Evolutionary conservation across 2,329 filamentous ascomycete genomes (phyloP).

Genomic region (Xylariaceae sp.): DNA sequence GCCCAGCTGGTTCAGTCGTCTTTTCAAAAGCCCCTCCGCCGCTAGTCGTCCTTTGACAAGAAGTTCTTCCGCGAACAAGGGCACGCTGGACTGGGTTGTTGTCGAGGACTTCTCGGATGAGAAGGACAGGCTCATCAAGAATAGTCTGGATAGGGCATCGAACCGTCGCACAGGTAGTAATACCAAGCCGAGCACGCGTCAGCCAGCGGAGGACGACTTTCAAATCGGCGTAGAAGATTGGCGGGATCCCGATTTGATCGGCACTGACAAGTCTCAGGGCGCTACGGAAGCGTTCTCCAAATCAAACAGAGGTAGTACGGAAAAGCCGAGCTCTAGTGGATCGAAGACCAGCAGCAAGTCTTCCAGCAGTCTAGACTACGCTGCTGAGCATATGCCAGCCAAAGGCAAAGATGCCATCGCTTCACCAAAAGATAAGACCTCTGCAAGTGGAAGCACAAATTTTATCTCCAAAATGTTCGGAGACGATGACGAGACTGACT

Average conservation of each 20-base stretch:
- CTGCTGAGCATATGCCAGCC: constrained; percentile 30
- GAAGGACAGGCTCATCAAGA: constrained; percentile 39
- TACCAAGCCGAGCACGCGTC: constrained; percentile 15
- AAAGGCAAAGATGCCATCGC: constrained; percentile 28
- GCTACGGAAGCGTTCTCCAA: background rate
- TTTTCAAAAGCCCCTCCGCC: constrained; percentile 34
- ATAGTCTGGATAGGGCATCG: constrained; percentile 34
- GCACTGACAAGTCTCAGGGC: constrained; percentile 22
- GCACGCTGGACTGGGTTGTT: constrained; percentile 68
- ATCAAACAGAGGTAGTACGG: background rate
- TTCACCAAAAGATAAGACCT: constrained; percentile 21
- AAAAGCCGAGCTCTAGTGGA: background rate
- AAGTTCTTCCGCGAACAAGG: constrained; percentile 63
- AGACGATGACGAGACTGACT: constrained; percentile 34
- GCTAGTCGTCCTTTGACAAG: constrained; percentile 44
- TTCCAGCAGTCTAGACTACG: constrained; percentile 65
- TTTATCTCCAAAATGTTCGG: constrained; percentile 49
- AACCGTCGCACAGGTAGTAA: constrained; percentile 23
- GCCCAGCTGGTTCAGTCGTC: constrained; percentile 40
- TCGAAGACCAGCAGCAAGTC: constrained; percentile 27
- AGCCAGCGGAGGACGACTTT: constrained; percentile 54
- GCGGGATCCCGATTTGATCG: constrained; percentile 72
- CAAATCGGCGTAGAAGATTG: constrained; percentile 84
- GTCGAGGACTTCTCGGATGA: constrained; percentile 63
- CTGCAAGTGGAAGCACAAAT: constrained; percentile 23